Base-by-base conservation (phyloP, 768 basidiomycete genomes). In the Gelatoporia subvermispora region DNA sequence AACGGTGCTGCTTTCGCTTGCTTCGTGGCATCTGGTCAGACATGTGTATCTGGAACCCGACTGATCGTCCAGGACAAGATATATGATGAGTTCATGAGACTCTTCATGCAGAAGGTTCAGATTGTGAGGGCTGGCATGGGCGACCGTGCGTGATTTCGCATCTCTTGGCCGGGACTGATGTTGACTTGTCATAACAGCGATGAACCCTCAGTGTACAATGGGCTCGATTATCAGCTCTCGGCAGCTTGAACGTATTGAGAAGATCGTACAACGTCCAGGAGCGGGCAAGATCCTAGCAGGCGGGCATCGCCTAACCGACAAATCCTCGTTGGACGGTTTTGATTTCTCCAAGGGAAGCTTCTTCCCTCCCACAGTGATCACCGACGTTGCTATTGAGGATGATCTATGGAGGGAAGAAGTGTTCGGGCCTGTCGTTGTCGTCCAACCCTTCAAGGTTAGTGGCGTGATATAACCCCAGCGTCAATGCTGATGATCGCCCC, bases 11-110 rank as follows among this genome's bases (percentile, higher is more conserved):
- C 88, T 0, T 93, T 93, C 59, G 84, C 88, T 9, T 79, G 85
- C 1, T 93, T 93, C 57, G 71, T 93, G 43, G 91, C 91, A 1
- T 89, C 88, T 20, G 91, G 91, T 3, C 91, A 93, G 68, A 92
- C 90, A 8, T 92, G 90, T 50, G 85, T 93, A n/a, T 92, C 90
- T 2, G 90, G 88, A n/a, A 83, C 88, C 11, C 78, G 90, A n/a
- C 70, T 93, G 17, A 71, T 92, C 4, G 67, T 93, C 7, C 88
- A 92, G 48, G 77, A 81, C 37, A 62, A 65, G 8, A 73, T 92
- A 40, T 90, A 88, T 53, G 77, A 87, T 39, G 64, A 66, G 2
- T 92, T 93, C 65, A 73, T 90, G 71, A 57, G 63, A 7, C 61
- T 60, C 16, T 82, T 91, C 62, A 57, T 88, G 10, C 65, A 73